These are phyloP conservation scores for Hysterangium stoloniferum DNA, from an alignment of 768 basidiomycete genomes.

Conservation along the genomic window DNA sequence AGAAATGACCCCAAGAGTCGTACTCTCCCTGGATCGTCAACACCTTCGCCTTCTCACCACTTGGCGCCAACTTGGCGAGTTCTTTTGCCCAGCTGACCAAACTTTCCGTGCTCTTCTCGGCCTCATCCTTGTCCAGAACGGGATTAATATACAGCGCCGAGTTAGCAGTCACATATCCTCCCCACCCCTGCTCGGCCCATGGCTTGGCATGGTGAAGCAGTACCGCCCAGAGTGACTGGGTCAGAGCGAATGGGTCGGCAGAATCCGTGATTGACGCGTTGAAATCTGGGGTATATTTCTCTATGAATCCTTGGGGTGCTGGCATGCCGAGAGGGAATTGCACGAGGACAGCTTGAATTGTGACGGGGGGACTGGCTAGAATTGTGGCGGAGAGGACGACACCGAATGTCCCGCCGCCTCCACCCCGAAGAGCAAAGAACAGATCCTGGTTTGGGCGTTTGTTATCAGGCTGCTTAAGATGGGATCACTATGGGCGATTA, in stretches of 20 bases:
- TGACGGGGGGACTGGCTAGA: conserved; percentile 10
- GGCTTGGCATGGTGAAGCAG: conserved; percentile 31
- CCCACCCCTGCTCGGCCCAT: conserved; percentile 43
- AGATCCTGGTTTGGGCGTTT: conserved; percentile 27
- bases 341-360: conserved; percentile 12
- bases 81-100: conserved; percentile 11
- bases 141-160: conserved; percentile 12
- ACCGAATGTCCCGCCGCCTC: conserved; percentile 21
- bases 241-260: background rate
- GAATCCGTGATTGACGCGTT: too few relatives aligned
- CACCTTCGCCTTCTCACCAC: conserved; percentile 15
- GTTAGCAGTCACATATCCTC: conserved; percentile 32
- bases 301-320: background rate
- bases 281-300: background rate
- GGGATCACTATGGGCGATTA: background rate
- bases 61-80: background rate
- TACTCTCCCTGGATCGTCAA: conserved; percentile 30
- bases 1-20: conserved; percentile 35
- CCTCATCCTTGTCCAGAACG: conserved; percentile 2
- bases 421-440: conserved; percentile 47
- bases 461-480: background rate
- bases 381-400: conserved; percentile 14
- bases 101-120: conserved; percentile 10
- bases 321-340: conserved; percentile 1
- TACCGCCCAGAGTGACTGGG: conserved; percentile 25